A percentile compares a stretch with the other conserved stretches of the same genome.
These are phyloP conservation scores for Zelopaecilomyces penicillatus DNA, from an alignment of 2,329 filamentous ascomycete species.

Conservation along the genomic window DNA sequence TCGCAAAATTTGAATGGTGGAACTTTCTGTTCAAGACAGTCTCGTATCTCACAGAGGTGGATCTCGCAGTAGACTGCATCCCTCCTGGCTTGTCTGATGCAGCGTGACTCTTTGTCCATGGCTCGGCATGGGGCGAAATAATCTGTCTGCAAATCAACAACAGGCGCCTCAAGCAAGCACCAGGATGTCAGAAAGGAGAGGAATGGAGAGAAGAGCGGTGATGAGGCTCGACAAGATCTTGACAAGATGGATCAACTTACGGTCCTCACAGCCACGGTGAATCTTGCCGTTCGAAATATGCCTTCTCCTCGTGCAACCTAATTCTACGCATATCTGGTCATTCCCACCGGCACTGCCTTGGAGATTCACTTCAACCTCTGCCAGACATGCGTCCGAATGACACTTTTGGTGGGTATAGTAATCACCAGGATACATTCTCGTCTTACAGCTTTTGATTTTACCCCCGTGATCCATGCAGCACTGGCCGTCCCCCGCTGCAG, in stretches of 20 bases:
- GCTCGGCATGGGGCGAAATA: too few relatives aligned
- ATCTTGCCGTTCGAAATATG: constrained; percentile 9
- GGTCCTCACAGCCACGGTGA: constrained; percentile 14
- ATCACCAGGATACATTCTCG: constrained; percentile 12
- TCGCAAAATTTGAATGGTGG: constrained; percentile 12
- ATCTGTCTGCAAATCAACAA: too few relatives aligned
- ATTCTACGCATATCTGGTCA: too few relatives aligned
- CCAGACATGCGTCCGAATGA: constrained; percentile 16
- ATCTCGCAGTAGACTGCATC: constrained; percentile 9
- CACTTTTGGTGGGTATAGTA: constrained; percentile 21
- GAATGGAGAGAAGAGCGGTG: neutral
- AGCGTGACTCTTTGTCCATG: too few relatives aligned
- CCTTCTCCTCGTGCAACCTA: constrained; percentile 1
- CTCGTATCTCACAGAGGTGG: constrained; percentile 16
- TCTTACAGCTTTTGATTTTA: constrained; percentile 13
- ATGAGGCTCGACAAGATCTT: neutral
- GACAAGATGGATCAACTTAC: constrained; percentile 11
- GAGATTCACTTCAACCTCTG: constrained; percentile 9
- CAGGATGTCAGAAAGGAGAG: neutral
- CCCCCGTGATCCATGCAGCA: constrained; percentile 19
- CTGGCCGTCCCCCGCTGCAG: neutral
- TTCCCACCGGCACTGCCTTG: too few relatives aligned
- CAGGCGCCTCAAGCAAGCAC: too few relatives aligned
- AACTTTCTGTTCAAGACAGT: constrained; percentile 12
- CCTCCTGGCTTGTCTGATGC: neutral